Evolutionary conservation across 2,329 filamentous ascomycete genomes (phyloP).

Genomic region (Plectosphaerella cucumerina): DNA sequence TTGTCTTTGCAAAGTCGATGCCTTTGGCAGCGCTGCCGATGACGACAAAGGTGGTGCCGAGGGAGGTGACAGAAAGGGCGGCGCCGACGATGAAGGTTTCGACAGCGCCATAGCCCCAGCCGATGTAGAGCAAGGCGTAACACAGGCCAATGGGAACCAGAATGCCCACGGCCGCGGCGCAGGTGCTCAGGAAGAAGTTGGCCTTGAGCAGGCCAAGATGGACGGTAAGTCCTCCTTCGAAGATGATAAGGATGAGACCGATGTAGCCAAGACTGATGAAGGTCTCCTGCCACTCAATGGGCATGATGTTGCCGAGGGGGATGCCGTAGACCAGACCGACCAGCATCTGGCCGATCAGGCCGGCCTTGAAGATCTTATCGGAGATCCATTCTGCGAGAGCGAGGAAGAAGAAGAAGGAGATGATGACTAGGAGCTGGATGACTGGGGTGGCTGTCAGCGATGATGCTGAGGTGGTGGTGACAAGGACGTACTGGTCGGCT

Average conservation of each 20-base stretch:
- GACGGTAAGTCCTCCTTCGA: constrained; percentile 43
- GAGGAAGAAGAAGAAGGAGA: constrained; percentile 41
- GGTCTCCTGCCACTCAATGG: constrained; percentile 35
- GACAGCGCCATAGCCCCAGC: constrained; percentile 31
- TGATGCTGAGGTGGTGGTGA: background rate
- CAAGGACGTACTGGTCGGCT: constrained; percentile 27
- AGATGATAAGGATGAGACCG: constrained; percentile 44
- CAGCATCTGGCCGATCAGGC: constrained; percentile 41
- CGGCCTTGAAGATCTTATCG: constrained; percentile 34
- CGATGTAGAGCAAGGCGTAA: constrained; percentile 36
- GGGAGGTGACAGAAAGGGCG: constrained; percentile 26
- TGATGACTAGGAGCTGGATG: constrained; percentile 31
- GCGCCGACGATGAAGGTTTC: constrained; percentile 21
- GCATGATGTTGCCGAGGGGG: constrained; percentile 39
- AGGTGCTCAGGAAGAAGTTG: constrained; percentile 35
- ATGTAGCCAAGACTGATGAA: constrained; percentile 43
- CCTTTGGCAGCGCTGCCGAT: constrained; percentile 21
- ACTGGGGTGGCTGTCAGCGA: constrained; percentile 18
- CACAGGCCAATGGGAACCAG: constrained; percentile 40
- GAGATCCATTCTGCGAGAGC: constrained; percentile 35
- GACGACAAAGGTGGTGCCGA: constrained; percentile 29
- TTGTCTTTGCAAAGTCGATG: constrained; percentile 35
- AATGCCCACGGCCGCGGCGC: constrained; percentile 38
- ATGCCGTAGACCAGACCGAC: constrained; percentile 42
- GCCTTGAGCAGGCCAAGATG: constrained; percentile 40